phyloP scores from a whole-genome alignment of 495 filamentous ascomycete genomes.

The Choiromyces venosus region DNA sequence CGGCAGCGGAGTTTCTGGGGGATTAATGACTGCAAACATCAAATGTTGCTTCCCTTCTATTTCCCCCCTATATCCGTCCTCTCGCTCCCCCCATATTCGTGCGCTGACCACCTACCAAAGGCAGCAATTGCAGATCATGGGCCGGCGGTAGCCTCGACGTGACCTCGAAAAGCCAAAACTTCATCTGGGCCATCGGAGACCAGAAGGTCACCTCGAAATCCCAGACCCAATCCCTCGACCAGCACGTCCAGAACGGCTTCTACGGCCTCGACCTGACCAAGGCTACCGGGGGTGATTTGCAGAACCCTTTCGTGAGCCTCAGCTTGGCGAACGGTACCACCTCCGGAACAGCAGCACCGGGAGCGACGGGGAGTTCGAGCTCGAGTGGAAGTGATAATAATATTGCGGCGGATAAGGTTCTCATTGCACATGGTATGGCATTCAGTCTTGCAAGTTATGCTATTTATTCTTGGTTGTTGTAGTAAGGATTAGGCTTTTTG shows the following conservation, averaged over 20 bases:
- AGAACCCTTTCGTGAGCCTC: slow-evolving; percentile 56
- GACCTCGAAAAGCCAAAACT: slow-evolving; percentile 48
- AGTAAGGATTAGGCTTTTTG: not conserved
- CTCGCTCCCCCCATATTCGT: not conserved
- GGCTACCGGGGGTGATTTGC: slow-evolving; percentile 52
- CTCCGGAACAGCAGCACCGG: slow-evolving; percentile 25
- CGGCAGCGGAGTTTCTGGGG: slow-evolving; percentile 55
- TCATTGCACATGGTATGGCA: slow-evolving; percentile 42
- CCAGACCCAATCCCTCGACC: slow-evolving; percentile 39
- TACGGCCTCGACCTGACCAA: slow-evolving; percentile 55
- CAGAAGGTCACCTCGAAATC: slow-evolving; percentile 51
- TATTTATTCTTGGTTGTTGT: slow-evolving; percentile 20
- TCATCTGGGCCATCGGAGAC: slow-evolving; percentile 65
- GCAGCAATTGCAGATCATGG: slow-evolving; percentile 57
- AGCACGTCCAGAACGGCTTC: slow-evolving; percentile 55
- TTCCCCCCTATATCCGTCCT: slow-evolving; percentile 3
- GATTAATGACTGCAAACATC: slow-evolving; percentile 61
- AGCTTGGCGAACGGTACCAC: slow-evolving; percentile 14
- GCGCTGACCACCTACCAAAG: slow-evolving; percentile 44
- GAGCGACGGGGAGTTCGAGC: slow-evolving; percentile 25
- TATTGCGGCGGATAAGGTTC: slow-evolving; percentile 30
- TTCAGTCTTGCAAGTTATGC: slow-evolving; percentile 17
- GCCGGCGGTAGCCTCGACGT: slow-evolving; percentile 49
- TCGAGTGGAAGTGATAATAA: not conserved
- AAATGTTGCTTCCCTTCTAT: slow-evolving; percentile 44